Evolutionary conservation across 2,329 filamentous ascomycete species (phyloP), one percentile per base, ranked within the genome.

Genomic region (Exophiala spinifera): DNA sequence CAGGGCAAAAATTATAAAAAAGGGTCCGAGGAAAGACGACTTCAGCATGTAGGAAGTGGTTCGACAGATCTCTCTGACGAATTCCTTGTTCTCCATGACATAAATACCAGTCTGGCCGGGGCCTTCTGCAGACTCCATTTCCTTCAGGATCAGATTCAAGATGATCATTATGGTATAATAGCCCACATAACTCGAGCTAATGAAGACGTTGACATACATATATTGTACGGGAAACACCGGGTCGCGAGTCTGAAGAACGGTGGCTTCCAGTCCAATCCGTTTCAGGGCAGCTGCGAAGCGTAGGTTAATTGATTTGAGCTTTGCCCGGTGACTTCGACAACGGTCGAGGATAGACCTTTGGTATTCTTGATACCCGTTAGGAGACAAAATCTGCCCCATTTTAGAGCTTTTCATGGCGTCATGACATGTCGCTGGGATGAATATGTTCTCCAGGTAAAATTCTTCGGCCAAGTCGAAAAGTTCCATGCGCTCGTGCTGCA

Each of bases 1-100:
- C 11, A 65, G 46, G 37, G 55, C 63, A 44, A 64, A 65, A 21
- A 57, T 63, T 46, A 61, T 48, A 51, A 61, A 63, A 44, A 64
- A 65, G 3, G 63, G 63, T 13, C 63, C 63, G 2, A 61, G 55
- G 40, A 65, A 65, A 3, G 60, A 64, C 3, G 61, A 65, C 11
- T 51, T 63, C 45, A 63, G 37, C 63, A 65, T 65, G 52, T 46
- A 63, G 3, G 52, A 43, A 6, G 51, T 49, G 19, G 46, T 57
- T 17, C 60, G 53, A 49, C 63, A 65, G 13, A 63, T 55, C 19
- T 64, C 61, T 17, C 57, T 51, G 33, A 52, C 53, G 14, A 56
- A 53, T n/a, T 63, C 60, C 11, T 43, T 51, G 37, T 61, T 63
- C 39, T 64, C 62, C 49, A 58, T 60, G 14, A 52, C 15, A 20